Conservation (phyloP, 169 alveolate genomes). For the Besnoitia besnoiti region DNA sequence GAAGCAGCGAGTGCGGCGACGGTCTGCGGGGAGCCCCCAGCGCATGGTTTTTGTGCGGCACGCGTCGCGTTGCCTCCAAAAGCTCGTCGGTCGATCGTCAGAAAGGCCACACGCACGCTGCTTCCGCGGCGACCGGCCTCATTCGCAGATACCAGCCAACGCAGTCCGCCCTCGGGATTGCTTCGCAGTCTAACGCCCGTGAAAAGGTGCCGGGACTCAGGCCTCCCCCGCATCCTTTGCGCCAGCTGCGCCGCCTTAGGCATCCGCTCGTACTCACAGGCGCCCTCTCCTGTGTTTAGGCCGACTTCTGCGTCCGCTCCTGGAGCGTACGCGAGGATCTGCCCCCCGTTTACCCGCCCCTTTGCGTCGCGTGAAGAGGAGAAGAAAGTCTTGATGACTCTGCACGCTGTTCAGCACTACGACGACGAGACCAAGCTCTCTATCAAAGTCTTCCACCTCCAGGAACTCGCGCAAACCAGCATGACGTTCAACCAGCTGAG, state of each 20-base stretch:
- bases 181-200: no score
- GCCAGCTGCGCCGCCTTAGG: not conserved
- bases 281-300: not conserved
- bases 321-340: constrained; percentile 25
- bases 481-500: constrained; percentile 33
- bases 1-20: no score
- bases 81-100: no score
- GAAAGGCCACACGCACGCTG: no score
- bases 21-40: no score
- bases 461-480: constrained; percentile 51
- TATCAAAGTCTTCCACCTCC: constrained; percentile 48
- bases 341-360: not conserved
- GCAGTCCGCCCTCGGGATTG: no score
- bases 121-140: no score
- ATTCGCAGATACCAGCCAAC: no score
- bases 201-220: no score
- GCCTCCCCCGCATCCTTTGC: not conserved
- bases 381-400: constrained; percentile 20
- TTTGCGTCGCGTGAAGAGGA: constrained; percentile 42
- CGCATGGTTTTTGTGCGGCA: no score
- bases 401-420: constrained; percentile 11
- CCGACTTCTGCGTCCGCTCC: not conserved
- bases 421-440: constrained; percentile 40
- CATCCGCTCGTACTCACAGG: not conserved
- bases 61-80: no score